Conservation (phyloP, 345 rosid species). For the Brassica incana region DNA sequence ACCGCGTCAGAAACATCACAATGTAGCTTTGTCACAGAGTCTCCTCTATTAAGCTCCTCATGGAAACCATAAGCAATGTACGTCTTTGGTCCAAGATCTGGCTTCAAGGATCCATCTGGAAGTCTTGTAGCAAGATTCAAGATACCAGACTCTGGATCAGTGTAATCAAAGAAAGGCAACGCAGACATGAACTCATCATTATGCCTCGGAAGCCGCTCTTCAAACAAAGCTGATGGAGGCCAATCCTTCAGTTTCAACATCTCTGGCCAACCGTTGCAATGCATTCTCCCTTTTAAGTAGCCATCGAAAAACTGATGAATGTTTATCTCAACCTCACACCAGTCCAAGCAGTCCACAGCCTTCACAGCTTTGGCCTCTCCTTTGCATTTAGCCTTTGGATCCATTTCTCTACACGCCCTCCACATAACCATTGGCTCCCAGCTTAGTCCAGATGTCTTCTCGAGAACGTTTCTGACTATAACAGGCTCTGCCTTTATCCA, state of each 20-base stretch:
- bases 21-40: slow-evolving; percentile 87
- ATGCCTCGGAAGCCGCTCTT: slow-evolving; percentile 65
- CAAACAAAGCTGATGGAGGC: slow-evolving; percentile 74
- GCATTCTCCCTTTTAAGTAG: slow-evolving; percentile 47
- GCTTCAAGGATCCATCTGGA: slow-evolving; percentile 56
- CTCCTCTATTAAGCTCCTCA: slow-evolving; percentile 76
- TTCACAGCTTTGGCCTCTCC: slow-evolving; percentile 35
- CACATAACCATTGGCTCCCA: slow-evolving; percentile 96
- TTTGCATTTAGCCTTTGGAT: slow-evolving; percentile 27
- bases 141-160: slow-evolving; percentile 57
- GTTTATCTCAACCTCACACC: slow-evolving; percentile 50
- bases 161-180: slow-evolving; percentile 76
- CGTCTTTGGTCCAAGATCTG: slow-evolving; percentile 89
- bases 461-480: slow-evolving; percentile 57
- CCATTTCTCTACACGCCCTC: slow-evolving; percentile 66
- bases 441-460: slow-evolving; percentile 64
- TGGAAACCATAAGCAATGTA: slow-evolving; percentile 74
- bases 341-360: slow-evolving; percentile 69
- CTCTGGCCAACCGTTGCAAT: slow-evolving; percentile 46
- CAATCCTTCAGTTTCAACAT: slow-evolving; percentile 77
- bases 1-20: slow-evolving; percentile 90
- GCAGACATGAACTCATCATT: slow-evolving; percentile 58
- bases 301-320: slow-evolving; percentile 64
- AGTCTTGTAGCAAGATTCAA: slow-evolving; percentile 62
- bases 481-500: slow-evolving; percentile 81